Evolutionary conservation across 2,329 filamentous ascomycete species (phyloP).

Genomic region (Monosporascus sp.): DNA sequence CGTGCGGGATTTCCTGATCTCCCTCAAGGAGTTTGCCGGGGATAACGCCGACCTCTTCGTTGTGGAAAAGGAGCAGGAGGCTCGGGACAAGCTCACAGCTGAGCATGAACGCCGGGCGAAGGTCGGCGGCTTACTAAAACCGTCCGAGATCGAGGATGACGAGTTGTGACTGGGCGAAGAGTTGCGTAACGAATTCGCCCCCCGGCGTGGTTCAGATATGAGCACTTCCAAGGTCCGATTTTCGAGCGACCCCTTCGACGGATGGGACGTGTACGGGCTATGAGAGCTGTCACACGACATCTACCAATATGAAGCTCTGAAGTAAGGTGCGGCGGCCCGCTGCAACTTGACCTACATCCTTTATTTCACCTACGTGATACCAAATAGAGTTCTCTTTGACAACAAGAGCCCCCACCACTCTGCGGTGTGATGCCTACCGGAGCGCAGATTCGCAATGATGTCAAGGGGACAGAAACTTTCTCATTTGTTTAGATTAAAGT

Average conservation of each 20-base stretch:
- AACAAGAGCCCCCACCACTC: not conserved
- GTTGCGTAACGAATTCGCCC: constrained; percentile 56
- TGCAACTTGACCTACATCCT: not conserved
- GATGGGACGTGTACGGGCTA: constrained; percentile 32
- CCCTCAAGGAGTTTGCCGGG: constrained; percentile 91
- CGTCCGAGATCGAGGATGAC: constrained; percentile 90
- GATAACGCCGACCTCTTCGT: constrained; percentile 93
- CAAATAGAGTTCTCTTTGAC: constrained; percentile 5
- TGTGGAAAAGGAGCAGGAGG: constrained; percentile 91
- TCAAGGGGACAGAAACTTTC: not conserved
- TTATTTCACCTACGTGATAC: constrained; percentile 11
- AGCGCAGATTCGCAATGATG: not conserved
- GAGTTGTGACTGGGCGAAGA: constrained; percentile 80
- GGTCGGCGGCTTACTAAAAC: constrained; percentile 92
- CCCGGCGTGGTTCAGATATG: constrained; percentile 28
- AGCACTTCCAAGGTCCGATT: constrained; percentile 13
- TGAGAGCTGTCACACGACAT: constrained; percentile 24
- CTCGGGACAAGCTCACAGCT: constrained; percentile 76
- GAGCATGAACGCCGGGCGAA: constrained; percentile 92
- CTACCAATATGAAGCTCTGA: not conserved
- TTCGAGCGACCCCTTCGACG: constrained; percentile 22
- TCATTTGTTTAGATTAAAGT: not conserved
- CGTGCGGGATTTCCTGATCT: constrained; percentile 94
- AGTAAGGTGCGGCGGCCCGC: too few relatives aligned
- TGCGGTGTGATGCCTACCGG: not conserved